phyloP scores from a whole-genome alignment of 2,329 filamentous ascomycete species.

The Colletotrichum graminicola region DNA sequence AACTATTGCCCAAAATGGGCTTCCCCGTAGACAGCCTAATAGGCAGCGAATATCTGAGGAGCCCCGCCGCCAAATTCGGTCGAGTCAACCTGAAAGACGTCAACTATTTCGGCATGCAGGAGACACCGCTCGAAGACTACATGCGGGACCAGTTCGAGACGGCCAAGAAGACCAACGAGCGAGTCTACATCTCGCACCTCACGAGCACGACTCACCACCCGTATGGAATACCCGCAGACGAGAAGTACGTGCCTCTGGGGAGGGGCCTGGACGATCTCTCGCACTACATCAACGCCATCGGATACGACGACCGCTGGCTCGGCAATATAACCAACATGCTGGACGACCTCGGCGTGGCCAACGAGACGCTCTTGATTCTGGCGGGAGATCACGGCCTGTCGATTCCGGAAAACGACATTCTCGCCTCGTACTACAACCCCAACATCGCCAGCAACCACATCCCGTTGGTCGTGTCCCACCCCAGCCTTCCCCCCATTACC shows the following conservation, averaged over 20 bases:
- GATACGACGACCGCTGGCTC: conserved; percentile 55
- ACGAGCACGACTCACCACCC: conserved; percentile 56
- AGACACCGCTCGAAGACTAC: conserved; percentile 54
- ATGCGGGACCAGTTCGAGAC: conserved; percentile 44
- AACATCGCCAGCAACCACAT: conserved; percentile 59
- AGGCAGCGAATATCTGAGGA: background rate
- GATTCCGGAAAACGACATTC: conserved; percentile 55
- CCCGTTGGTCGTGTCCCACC: conserved; percentile 59
- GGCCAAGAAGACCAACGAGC: conserved; percentile 47
- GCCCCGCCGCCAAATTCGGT: conserved; percentile 22
- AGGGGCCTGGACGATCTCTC: conserved; percentile 48
- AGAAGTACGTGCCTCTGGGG: conserved; percentile 23
- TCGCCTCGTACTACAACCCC: conserved; percentile 57
- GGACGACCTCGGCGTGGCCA: conserved; percentile 57
- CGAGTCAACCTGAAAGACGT: conserved; percentile 35
- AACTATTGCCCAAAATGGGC: background rate
- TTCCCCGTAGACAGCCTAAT: background rate
- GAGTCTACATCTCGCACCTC: conserved; percentile 53
- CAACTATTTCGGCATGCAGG: conserved; percentile 60
- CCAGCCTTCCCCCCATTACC: conserved; percentile 55
- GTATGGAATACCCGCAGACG: conserved; percentile 23
- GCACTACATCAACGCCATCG: conserved; percentile 57
- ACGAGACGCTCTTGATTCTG: conserved; percentile 60
- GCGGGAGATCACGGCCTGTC: conserved; percentile 59
- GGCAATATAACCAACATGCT: conserved; percentile 54